Percentiles rank a stretch among this genome's conserved stretches.
Conservation (phyloP, 1,284 basidiomycete genomes). For the Cryptococcus sp. region DNA sequence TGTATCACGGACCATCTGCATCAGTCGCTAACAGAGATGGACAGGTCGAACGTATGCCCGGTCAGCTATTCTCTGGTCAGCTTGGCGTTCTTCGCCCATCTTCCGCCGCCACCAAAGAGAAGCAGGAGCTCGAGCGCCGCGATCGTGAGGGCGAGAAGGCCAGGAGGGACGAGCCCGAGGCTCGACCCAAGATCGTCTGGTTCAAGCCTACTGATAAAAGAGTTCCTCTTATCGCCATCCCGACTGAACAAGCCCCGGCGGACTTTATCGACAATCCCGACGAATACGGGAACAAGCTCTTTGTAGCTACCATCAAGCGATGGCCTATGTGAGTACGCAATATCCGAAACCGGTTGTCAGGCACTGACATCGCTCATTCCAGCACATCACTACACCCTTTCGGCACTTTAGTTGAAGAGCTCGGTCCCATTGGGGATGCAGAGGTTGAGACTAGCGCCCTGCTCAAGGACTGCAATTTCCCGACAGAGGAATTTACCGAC, state of each 20-base stretch:
- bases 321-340: conserved; percentile 57
- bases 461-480: conserved; percentile 98
- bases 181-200: conserved; percentile 98
- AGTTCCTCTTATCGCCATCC: conserved; percentile 97
- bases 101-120: conserved; percentile 98
- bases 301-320: conserved; percentile 98
- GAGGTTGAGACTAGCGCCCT: conserved; percentile 97
- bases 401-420: conserved; percentile 95
- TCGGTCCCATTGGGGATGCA: conserved; percentile 96
- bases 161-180: conserved; percentile 63
- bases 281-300: conserved; percentile 83
- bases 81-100: conserved; percentile 93
- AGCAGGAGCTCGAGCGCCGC: conserved; percentile 95
- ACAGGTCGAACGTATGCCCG: conserved; percentile 88
- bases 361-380: conserved; percentile 31
- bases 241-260: conserved; percentile 95
- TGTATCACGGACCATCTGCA: neutral
- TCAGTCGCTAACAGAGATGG: neutral
- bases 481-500: conserved; percentile 87
- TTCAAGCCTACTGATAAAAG: conserved; percentile 99
- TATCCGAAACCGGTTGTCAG: conserved; percentile 5
- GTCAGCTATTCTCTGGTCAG: conserved; percentile 96
- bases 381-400: conserved; percentile 98
- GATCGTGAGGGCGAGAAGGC: conserved; percentile 82
- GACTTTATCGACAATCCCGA: conserved; percentile 97